Base-by-base conservation (phyloP, 441 rosid species). In the Erodium texanum region DNA sequence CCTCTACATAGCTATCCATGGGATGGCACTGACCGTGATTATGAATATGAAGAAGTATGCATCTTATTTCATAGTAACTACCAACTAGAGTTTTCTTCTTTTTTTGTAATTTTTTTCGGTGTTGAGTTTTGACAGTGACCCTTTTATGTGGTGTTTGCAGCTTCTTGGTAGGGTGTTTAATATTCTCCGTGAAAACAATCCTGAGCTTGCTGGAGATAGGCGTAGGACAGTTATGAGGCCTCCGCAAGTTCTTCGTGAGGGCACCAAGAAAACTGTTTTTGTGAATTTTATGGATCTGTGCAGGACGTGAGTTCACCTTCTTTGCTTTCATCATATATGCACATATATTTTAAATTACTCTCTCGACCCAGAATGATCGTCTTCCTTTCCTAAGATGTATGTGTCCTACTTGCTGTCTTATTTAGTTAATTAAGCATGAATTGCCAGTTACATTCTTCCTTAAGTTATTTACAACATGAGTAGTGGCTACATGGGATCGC, bases 281-380 rank as follows among this genome's bases (percentile, higher is more conserved):
- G 92, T 83, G 74, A 90, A 88, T 77, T 90, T 88, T 68, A 85
- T 84, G 94, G 96, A 87, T 79, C 85, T 86, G 74, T 90, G 94
- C 88, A 86, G 79, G 75, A 83, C 86, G 89, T 90, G 80, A 50
- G 89, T 72, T 64, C 56, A 22, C n/a, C 27, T n/a, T 50, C 15
- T 23, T 24, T 68, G 11, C 56, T 48, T 48, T 48, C 56, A 48
- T 67, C 65, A 10, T 27, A 27, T 27, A 4, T 27, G 4, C 29
- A 27, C 4, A 27, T 27, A 27, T 27, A 27, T 27, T 58, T 24
- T 18, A 24, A 5, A 59, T 52, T 4, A 20, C 56, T 6, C 6
- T 32, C 2, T 32, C 6, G 36, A 2, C 36, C 2, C 43, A 2
- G 6, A 36, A 8, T 36, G 10, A 36, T 6, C 6, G 7, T 36